Base-by-base conservation (phyloP, 139 green algal species). In the Coelastrella sp. region DNA sequence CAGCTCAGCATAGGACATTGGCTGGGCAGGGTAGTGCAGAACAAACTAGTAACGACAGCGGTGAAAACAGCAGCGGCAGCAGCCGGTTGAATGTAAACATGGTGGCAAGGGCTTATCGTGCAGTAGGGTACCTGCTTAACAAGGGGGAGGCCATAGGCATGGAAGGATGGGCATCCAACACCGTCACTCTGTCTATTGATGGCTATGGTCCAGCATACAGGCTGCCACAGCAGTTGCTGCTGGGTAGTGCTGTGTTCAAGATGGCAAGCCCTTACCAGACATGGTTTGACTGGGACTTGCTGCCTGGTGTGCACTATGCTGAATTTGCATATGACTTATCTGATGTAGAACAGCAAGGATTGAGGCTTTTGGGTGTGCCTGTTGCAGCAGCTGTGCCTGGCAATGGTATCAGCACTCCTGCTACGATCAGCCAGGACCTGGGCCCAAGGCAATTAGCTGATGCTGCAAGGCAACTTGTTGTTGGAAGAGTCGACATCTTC, bases 191-290 rank as follows among this genome's bases (percentile, higher is more conserved):
- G 2, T 64, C 8, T 14, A 22, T 83, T 3, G 84, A 89, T 47
- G 84, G 73, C 6, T 89, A 83, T 14, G 84, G n/a, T 57, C 84
- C 73, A 23, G 23, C 84, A 73, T 83, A 66, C 47, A 8, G 84
- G 73, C 57, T 89, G 19, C 84, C 84, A 22, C 84, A 89, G 84
- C 84, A 89, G 84, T 56, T 89, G 84, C 71, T 89, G 57, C 71
- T 82, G 56, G 59, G 59, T 14, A 56, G 47, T 17, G 84, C 71
- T 60, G 84, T 89, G 68, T 68, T 89, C 66, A 66, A 23, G 14
- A 78, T 79, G 73, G 8, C 7, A 14, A 83, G 71, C n/a, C 84
- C 73, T 5, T 89, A 89, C 7, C 84, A 89, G 71, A 22, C 84
- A 74, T 89, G 84, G 84, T n/a, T 89, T 19, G 73, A 89, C 20